These are phyloP conservation scores for Pseudogymnoascus sp. DNA, from an alignment of 2,329 filamentous ascomycete species.

Conservation along the genomic window DNA sequence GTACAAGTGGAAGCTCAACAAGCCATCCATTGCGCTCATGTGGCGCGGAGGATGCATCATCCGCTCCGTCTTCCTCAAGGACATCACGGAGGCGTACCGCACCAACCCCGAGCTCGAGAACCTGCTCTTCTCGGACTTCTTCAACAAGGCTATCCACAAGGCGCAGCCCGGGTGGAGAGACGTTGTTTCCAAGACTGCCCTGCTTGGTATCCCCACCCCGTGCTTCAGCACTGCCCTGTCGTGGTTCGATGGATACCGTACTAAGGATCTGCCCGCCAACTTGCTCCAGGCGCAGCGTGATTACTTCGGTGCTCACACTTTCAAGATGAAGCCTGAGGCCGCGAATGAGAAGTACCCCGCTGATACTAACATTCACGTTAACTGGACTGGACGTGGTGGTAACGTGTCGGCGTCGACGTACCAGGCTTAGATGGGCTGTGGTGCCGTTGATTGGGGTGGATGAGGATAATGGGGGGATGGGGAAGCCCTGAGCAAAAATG, in stretches of 20 bases:
- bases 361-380: constrained; percentile 91
- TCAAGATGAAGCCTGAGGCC: constrained; percentile 74
- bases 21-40: constrained; percentile 99
- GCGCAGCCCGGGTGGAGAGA: constrained; percentile 90
- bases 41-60: constrained; percentile 99
- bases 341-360: constrained; percentile 73
- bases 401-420: constrained; percentile 97
- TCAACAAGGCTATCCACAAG: constrained; percentile 98
- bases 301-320: constrained; percentile 96
- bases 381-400: constrained; percentile 98
- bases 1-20: constrained; percentile 98
- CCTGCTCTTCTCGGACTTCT: constrained; percentile 97
- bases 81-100: constrained; percentile 97
- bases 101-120: constrained; percentile 92
- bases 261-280: constrained; percentile 95
- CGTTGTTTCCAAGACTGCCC: constrained; percentile 81
- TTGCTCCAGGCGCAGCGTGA: constrained; percentile 97
- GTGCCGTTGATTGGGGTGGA: not conserved
- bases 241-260: constrained; percentile 98
- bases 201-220: constrained; percentile 91
- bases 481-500: not conserved
- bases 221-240: constrained; percentile 94
- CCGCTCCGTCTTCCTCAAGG: constrained; percentile 99
- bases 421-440: constrained; percentile 61
- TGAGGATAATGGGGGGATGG: not conserved